Percentiles rank a stretch among this genome's conserved stretches.
Evolutionary conservation across 2,329 filamentous ascomycete species (phyloP).

Genomic region (Coniosporium tulheliwenetii): DNA sequence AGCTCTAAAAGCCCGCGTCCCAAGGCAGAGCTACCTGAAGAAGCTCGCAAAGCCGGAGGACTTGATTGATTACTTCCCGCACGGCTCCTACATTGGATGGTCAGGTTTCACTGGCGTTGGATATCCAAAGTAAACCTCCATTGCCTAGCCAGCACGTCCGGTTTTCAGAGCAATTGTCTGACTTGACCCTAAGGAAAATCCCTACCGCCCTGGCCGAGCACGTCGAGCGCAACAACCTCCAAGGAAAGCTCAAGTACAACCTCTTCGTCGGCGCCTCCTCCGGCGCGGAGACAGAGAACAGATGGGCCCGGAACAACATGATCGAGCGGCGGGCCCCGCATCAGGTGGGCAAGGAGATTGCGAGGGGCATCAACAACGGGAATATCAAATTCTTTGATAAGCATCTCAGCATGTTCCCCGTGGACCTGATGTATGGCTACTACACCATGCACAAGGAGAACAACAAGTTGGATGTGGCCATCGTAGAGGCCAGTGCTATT

Average conservation of each 20-base stretch:
- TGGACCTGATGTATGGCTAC: conserved; percentile 59
- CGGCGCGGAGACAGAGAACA: conserved; percentile 78
- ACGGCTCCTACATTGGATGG: conserved; percentile 81
- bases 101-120: conserved; percentile 82
- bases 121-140: conserved; percentile 57
- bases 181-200: conserved; percentile 47
- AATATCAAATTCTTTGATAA: conserved; percentile 89
- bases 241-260: conserved; percentile 73
- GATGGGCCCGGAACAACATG: conserved; percentile 83
- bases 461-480: conserved; percentile 64
- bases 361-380: conserved; percentile 79
- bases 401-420: conserved; percentile 83
- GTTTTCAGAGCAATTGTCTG: background rate
- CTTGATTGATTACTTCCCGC: conserved; percentile 64
- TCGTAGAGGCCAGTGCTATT: conserved; percentile 76
- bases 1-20: conserved; percentile 59
- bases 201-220: conserved; percentile 75
- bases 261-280: conserved; percentile 84
- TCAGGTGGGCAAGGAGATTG: conserved; percentile 80
- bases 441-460: conserved; percentile 68
- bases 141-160: conserved; percentile 5
- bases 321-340: conserved; percentile 73
- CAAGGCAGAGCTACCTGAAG: conserved; percentile 60
- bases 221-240: conserved; percentile 71
- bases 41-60: conserved; percentile 71